A percentile compares a stretch with the other conserved stretches of the same genome.
Conservation (phyloP, 2,329 filamentous ascomycete genomes). For the Phialemoniopsis sp. region DNA sequence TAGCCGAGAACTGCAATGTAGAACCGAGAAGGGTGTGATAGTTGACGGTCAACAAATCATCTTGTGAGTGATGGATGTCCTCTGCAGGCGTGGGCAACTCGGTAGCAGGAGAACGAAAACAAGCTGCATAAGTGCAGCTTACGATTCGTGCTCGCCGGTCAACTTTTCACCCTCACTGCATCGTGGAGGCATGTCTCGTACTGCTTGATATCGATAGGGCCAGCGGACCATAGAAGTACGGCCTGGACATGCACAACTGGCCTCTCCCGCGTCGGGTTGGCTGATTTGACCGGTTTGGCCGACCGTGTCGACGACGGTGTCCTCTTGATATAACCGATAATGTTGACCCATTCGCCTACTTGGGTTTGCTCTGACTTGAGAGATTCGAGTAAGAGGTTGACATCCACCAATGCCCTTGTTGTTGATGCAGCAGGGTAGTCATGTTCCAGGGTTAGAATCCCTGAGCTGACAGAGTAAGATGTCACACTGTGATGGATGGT, state of each 20-base stretch:
- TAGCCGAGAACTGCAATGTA: too few relatives aligned
- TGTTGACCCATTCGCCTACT: constrained; percentile 82
- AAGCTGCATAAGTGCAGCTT: too few relatives aligned
- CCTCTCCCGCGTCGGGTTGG: constrained; percentile 2
- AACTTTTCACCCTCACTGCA: background rate
- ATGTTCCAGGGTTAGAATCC: constrained; percentile 65
- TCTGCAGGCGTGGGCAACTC: too few relatives aligned
- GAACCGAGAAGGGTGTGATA: too few relatives aligned
- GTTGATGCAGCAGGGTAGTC: constrained; percentile 46
- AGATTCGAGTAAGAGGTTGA: constrained; percentile 65
- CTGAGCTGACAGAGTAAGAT: constrained; percentile 48
- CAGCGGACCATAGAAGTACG: constrained; percentile 72
- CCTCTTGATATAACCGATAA: constrained; percentile 70
- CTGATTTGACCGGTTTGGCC: too few relatives aligned
- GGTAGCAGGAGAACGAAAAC: too few relatives aligned
- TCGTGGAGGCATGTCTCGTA: constrained; percentile 61
- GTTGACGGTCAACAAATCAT: too few relatives aligned
- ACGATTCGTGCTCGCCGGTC: too few relatives aligned
- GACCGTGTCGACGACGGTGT: constrained; percentile 2
- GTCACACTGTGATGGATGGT: constrained; percentile 36
- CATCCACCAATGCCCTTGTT: constrained; percentile 59
- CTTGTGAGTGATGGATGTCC: too few relatives aligned
- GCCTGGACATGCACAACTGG: constrained; percentile 59
- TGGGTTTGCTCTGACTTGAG: constrained; percentile 60
- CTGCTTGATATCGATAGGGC: constrained; percentile 63